Base-by-base conservation (phyloP, 495 filamentous ascomycete species). In the Penicillium flavigenum region DNA sequence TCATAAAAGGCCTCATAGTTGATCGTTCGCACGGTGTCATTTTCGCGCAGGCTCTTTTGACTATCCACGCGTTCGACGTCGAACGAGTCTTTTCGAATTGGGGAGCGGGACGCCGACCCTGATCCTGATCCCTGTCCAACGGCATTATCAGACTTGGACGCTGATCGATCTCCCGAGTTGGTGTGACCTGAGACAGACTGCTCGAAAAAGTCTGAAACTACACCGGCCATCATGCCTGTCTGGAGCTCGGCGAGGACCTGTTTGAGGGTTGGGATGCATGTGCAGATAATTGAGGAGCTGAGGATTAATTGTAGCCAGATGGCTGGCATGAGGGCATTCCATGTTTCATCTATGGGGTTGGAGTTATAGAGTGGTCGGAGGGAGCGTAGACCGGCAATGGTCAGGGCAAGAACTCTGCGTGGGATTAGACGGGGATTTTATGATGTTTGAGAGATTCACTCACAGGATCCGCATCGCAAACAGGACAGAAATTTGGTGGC, bases 171-270 rank as follows among this genome's bases (percentile, higher is more conserved):
- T 27, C 6, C 27, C 5, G 27, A 29, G 19, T 26, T 49, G 14
- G 24, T 45, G 16, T 29, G 51, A 22, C 51, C 56, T 2, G 60
- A 63, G 26, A 59, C 41, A 0, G 60, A 63, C 8, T 56, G 51
- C 26, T 63, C 60, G 26, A 63, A 59, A 11, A 46, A 59, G 17
- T 59, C 51, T 12, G 60, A 59, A 3, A 63, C 52, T 1, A 51
- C 4, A 2, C 60, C 60, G 2, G 56, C 50, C 60, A 63, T 63
- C 60, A 63, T 63, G 4, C 60, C 60, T 14, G 60, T 63, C 38
- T 59, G 60, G 1, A 63, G 56, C 41, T 63, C 60, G 2, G 51
- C 51, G 2, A 63, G 32, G 4, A 59, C 56, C 4, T 56, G 56
- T 24, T 63, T 63, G 5, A 63, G 34, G 2, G 56, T 63, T 14